Base-by-base conservation (phyloP, 2,329 filamentous ascomycete genomes). In the Raffaelea deltoideospora region DNA sequence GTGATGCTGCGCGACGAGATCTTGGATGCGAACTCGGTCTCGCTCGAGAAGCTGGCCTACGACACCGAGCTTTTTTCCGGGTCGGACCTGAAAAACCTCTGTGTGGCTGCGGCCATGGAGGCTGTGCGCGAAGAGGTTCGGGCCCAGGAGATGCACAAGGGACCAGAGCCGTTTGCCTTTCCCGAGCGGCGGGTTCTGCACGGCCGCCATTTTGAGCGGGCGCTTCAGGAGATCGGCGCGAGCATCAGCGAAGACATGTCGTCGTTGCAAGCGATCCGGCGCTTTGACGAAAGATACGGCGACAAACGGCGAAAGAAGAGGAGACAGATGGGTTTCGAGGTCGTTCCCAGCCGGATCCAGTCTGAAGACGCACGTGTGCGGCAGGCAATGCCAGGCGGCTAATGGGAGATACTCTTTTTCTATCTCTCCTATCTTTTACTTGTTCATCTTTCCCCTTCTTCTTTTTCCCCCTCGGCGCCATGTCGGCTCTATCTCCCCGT, bases 221-320 rank as follows among this genome's bases (percentile, higher is more conserved):
- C 85, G 3, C 65, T 94, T 49, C 71, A 75, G 48, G 87, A 96
- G 56, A 94, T 98, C 47, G 83, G 79, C 38, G 86, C 90, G 0
- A 92, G 83, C 49, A 87, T 95, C 46, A 87, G 76, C 48, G 88
- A 95, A 56, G 87, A 98, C 50, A 96, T 95, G 88, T 67, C 74
- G 34, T 84, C 76, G 23, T 63, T 98, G 43, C 73, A 75, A 45
- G 82, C 83, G 11, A 94, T 98, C 49, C 72, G 84, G 48, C 92
- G 92, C 58, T 98, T 96, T 51, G 90, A 98, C 53, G 84, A 94
- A 59, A 81, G 88, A 54, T 98, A 87, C 54, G 88, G 90, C 20
- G 86, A 94, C 52, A 71, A 79, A 47, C 69, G 72, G 51, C 73
- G 71, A 52, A 76, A 71, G 55, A 73, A 60, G 49, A 56, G 55